Conservation (phyloP, 1,284 basidiomycete genomes). For the Microbotryomycetes sp. region DNA sequence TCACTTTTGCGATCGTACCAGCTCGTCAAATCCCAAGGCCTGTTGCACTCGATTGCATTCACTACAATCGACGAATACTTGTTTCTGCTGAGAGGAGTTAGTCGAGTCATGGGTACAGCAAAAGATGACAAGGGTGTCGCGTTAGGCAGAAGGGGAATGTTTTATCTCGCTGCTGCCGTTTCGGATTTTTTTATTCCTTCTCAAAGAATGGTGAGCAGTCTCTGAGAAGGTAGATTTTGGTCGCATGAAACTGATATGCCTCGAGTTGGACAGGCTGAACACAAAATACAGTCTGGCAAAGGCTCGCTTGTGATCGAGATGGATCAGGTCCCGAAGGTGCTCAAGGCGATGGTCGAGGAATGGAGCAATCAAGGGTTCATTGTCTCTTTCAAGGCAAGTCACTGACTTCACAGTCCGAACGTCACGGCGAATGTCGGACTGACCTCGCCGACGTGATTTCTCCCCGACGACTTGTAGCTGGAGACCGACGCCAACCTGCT, state of each 20-base stretch:
- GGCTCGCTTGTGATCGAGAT: constrained; percentile 89
- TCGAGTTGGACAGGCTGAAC: constrained; percentile 63
- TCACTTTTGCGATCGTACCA: constrained; percentile 77
- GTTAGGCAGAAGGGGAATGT: constrained; percentile 70
- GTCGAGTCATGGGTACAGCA: constrained; percentile 46
- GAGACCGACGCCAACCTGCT: constrained; percentile 82
- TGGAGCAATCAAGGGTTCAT: constrained; percentile 90
- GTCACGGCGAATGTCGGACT: background rate
- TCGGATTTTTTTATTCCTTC: constrained; percentile 94
- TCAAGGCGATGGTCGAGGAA: constrained; percentile 85
- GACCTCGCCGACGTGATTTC: background rate
- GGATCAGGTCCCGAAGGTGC: constrained; percentile 96
- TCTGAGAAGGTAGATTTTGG: background rate
- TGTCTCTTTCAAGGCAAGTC: constrained; percentile 85
- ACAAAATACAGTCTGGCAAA: constrained; percentile 96
- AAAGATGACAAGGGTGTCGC: constrained; percentile 55
- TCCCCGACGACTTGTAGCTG: constrained; percentile 52
- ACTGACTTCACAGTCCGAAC: background rate
- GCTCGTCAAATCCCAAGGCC: constrained; percentile 62
- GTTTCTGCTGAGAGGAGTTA: constrained; percentile 79
- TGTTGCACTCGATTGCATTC: constrained; percentile 79
- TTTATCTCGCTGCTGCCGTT: constrained; percentile 95
- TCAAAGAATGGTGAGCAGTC: constrained; percentile 67
- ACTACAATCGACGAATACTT: constrained; percentile 95
- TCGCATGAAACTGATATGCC: no score